Evolutionary conservation across 2,329 filamentous ascomycete species (phyloP), one percentile per base, ranked within the genome.

Genomic region (Bipolaris cookei): DNA sequence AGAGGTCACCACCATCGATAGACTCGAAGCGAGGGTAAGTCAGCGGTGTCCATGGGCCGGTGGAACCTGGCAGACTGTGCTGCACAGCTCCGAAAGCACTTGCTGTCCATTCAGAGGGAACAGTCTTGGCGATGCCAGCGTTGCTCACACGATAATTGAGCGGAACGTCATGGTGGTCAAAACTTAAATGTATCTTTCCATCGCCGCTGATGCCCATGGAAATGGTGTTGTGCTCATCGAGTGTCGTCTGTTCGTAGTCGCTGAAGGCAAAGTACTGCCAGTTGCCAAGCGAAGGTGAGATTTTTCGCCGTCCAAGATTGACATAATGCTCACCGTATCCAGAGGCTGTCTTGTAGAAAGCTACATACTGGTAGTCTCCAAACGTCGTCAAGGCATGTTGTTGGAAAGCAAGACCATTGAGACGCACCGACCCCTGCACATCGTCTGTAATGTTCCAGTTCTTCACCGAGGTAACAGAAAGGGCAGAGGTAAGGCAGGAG

Each of bases 171-270:
- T 84, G 81, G 58, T 83, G 82, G 52, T 84, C 82, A 60, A 82
- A 84, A 6, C 80, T 81, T 3, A 84, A 66, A 57, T 84, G 82
- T 21, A 84, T 82, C n/a, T 79, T 83, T 42, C 82, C 82, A 57
- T 84, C 82, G 1, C 78, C 80, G 42, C 78, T 82, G 41, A 83
- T 79, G 2, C 82, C 82, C 60, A 84, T 75, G 66, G 82, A 82
- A 43, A 83, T 80, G 3, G 81, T 83, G 57, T 84, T 84, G 64
- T 84, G 82, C 3, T 81, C 81, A 55, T 84, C 82, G 41, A 83
- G 77, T 1, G 77, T 78, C 11, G 76, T 80, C 63, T 84, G 82
- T 14, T 78, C 71, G 45, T 84, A 84, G 65, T 83, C 82, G 1
- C 76, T 75, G 25, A 84, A 81, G 1, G 78, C 75, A 32, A 83